phyloP scores from a whole-genome alignment of 2,329 filamentous ascomycete species.

The Cryoendolithus antarcticus region DNA sequence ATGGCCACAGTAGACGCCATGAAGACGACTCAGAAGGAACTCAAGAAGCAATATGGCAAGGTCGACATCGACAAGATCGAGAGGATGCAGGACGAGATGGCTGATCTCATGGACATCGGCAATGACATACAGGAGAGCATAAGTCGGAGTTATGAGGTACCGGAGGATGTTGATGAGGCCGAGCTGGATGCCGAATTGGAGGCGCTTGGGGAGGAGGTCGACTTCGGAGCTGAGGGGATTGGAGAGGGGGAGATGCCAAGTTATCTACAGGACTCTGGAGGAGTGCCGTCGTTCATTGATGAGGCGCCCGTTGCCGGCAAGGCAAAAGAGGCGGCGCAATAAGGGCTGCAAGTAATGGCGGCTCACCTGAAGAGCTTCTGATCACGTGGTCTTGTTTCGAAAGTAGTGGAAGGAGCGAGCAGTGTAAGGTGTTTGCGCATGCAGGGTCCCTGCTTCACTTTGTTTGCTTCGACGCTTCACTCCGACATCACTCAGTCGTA shows the following conservation, averaged over 20 bases:
- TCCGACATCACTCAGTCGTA: too few species aligned
- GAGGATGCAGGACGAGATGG: constrained; percentile 97
- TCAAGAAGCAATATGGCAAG: constrained; percentile 91
- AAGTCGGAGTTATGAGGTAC: constrained; percentile 80
- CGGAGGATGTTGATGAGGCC: constrained; percentile 92
- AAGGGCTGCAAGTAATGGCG: constrained; percentile 2
- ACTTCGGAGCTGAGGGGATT: constrained; percentile 59
- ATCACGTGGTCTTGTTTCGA: too few species aligned
- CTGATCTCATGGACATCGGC: constrained; percentile 89
- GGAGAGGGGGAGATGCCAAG: constrained; percentile 48
- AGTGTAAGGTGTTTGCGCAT: too few species aligned
- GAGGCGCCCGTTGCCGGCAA: constrained; percentile 50
- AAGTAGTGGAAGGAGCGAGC: too few species aligned
- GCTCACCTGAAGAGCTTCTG: too few species aligned
- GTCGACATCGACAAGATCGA: constrained; percentile 97
- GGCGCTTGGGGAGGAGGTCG: constrained; percentile 85
- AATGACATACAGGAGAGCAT: constrained; percentile 98
- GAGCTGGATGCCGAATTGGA: constrained; percentile 95
- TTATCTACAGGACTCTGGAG: constrained; percentile 71
- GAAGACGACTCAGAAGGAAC: constrained; percentile 88
- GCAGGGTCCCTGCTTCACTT: too few species aligned
- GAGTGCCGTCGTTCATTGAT: constrained; percentile 78
- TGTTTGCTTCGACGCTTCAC: too few species aligned
- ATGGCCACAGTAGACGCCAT: constrained; percentile 98
- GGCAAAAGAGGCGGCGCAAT: constrained; percentile 21